These are phyloP conservation scores for Trichoderma sp. DNA, from an alignment of 2,329 filamentous ascomycete genomes.

Conservation along the genomic window DNA sequence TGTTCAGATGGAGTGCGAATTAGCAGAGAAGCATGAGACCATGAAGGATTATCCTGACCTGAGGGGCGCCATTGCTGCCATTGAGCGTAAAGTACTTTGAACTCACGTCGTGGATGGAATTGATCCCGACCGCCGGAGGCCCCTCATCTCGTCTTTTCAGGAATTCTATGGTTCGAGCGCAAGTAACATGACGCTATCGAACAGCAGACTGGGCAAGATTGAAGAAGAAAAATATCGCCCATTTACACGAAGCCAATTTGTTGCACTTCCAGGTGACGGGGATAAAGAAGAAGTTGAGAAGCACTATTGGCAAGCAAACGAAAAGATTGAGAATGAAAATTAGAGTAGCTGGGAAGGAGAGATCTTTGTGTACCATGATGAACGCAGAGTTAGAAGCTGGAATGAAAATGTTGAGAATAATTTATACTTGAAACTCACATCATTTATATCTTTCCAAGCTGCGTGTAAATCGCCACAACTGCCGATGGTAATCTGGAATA, in stretches of 20 bases:
- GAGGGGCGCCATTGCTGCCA: constrained; percentile 34
- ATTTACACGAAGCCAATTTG: constrained; percentile 6
- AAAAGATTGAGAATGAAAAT: background rate
- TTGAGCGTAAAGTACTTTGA: constrained; percentile 43
- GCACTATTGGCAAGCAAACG: background rate
- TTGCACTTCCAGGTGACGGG: background rate
- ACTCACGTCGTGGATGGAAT: constrained; percentile 39
- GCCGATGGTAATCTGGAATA: background rate
- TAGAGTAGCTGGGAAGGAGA: background rate
- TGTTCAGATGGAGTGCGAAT: constrained; percentile 46
- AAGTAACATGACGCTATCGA: constrained; percentile 32
- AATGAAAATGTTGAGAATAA: background rate
- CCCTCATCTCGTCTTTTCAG: constrained; percentile 49
- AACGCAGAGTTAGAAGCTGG: background rate
- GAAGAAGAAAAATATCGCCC: constrained; percentile 37
- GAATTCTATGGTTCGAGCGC: constrained; percentile 44
- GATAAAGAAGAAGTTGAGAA: constrained; percentile 11
- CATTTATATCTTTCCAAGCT: background rate
- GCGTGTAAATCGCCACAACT: background rate
- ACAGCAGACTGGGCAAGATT: constrained; percentile 33
- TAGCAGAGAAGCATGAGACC: constrained; percentile 38
- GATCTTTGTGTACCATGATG: background rate
- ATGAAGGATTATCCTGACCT: constrained; percentile 37
- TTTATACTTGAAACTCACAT: background rate
- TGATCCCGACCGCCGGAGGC: constrained; percentile 46